Conservation (phyloP, 805 yeast genomes). For the Ogataea trehalophila region DNA sequence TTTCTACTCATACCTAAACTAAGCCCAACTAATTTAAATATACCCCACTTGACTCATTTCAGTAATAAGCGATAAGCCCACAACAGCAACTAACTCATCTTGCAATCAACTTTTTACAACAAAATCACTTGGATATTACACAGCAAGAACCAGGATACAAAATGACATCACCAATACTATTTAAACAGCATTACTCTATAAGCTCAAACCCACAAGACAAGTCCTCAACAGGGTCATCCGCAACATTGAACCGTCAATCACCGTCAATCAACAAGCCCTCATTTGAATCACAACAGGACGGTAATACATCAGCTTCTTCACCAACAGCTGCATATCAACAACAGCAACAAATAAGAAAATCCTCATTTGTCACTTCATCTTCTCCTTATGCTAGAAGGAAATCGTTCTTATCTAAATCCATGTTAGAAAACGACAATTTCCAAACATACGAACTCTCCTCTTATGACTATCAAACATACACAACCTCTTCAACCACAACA, state of each 20-base stretch:
- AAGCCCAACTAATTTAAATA: too few relatives aligned
- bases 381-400: slow-evolving; percentile 53
- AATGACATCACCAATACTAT: slow-evolving; percentile 13
- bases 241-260: background rate
- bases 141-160: too few relatives aligned
- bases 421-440: slow-evolving; percentile 53
- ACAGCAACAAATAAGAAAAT: slow-evolving; percentile 19
- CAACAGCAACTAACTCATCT: too few relatives aligned
- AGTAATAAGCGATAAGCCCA: too few relatives aligned
- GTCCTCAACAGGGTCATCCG: background rate
- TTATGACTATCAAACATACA: background rate
- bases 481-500: background rate
- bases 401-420: slow-evolving; percentile 51
- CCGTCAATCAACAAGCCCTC: background rate
- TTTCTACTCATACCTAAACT: too few relatives aligned
- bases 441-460: slow-evolving; percentile 44
- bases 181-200: slow-evolving; percentile 9
- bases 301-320: too few relatives aligned
- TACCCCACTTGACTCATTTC: too few relatives aligned
- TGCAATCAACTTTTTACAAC: too few relatives aligned
- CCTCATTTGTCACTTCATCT: slow-evolving; percentile 33
- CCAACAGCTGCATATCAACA: background rate
- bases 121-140: too few relatives aligned
- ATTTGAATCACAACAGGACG: background rate
- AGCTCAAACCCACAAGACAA: background rate